These are phyloP conservation scores for Rehmannia glutinosa DNA, from an alignment of 257 asterid genomes.

Conservation along the genomic window DNA sequence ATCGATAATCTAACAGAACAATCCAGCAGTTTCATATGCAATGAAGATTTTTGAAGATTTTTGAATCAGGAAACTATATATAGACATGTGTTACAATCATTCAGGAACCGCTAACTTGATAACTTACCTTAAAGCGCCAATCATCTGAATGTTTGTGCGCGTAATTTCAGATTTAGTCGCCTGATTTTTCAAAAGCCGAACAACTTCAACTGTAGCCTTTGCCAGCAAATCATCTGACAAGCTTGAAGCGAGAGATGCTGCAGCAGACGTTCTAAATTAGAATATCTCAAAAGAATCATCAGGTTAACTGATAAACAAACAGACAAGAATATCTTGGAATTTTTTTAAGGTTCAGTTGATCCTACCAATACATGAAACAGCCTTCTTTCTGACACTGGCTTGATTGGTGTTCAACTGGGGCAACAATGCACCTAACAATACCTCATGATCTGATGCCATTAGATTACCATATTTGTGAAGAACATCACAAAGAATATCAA, in stretches of 20 bases:
- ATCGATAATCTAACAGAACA: neutral
- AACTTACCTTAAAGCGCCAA: slow-evolving; percentile 89
- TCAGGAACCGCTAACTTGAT: slow-evolving; percentile 1
- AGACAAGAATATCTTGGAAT: neutral
- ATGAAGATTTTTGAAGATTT: neutral
- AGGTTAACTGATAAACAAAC: neutral
- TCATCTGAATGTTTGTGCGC: slow-evolving; percentile 96
- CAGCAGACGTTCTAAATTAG: slow-evolving; percentile 22
- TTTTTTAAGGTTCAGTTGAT: slow-evolving; percentile 7
- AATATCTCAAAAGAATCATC: slow-evolving; percentile 5
- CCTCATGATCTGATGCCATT: slow-evolving; percentile 82
- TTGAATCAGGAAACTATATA: slow-evolving; percentile 11
- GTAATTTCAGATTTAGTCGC: slow-evolving; percentile 71
- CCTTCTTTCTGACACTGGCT: slow-evolving; percentile 95
- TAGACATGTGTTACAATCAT: slow-evolving; percentile 7
- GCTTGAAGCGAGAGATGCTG: slow-evolving; percentile 97
- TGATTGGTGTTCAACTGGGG: slow-evolving; percentile 89
- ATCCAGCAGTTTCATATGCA: neutral
- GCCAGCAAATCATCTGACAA: slow-evolving; percentile 96
- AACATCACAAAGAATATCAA: slow-evolving; percentile 90
- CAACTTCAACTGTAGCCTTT: slow-evolving; percentile 83
- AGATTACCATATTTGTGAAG: slow-evolving; percentile 95
- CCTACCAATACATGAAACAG: slow-evolving; percentile 94
- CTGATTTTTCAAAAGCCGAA: slow-evolving; percentile 60
- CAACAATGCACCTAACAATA: slow-evolving; percentile 62